Conservation (phyloP, 176 grass and related monocot species). For the Rhipidocladum racemiflorum region DNA sequence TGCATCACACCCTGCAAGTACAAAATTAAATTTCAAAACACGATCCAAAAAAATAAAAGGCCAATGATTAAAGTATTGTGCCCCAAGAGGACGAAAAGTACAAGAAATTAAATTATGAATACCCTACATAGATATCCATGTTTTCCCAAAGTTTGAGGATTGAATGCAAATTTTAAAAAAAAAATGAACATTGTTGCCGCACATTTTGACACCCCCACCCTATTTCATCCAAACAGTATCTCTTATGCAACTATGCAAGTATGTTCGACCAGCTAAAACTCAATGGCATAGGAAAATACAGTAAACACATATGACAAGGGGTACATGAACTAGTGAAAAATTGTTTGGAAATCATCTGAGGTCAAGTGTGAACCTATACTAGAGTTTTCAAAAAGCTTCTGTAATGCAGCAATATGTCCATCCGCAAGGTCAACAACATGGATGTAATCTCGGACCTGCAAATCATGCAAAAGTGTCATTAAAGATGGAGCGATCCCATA, state of each 20-base stretch:
- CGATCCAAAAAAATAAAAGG: constrained; percentile 10
- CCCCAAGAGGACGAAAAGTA: not conserved
- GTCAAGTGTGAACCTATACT: constrained; percentile 44
- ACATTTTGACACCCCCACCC: not conserved
- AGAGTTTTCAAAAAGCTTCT: constrained; percentile 74
- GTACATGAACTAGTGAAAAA: not conserved
- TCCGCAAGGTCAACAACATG: constrained; percentile 89
- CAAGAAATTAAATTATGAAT: not conserved
- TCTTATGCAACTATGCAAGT: not conserved
- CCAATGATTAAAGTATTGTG: not conserved
- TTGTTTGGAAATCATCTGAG: not conserved
- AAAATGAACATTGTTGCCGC: not conserved
- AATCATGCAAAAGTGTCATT: constrained; percentile 20
- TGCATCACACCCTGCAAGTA: constrained; percentile 70
- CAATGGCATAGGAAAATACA: not conserved
- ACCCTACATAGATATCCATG: not conserved
- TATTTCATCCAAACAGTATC: not conserved
- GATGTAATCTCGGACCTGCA: constrained; percentile 83
- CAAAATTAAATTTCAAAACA: constrained; percentile 14
- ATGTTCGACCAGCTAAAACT: not conserved
- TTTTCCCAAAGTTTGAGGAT: not conserved
- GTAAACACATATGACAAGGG: not conserved
- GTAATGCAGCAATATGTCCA: constrained; percentile 81
- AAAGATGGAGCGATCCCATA: not conserved
- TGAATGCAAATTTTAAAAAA: too few species aligned